A percentile compares a stretch with the other conserved stretches of the same genome.
These are phyloP conservation scores for Chlorella sorokiniana DNA, from an alignment of 139 green algal species.

Conservation along the genomic window DNA sequence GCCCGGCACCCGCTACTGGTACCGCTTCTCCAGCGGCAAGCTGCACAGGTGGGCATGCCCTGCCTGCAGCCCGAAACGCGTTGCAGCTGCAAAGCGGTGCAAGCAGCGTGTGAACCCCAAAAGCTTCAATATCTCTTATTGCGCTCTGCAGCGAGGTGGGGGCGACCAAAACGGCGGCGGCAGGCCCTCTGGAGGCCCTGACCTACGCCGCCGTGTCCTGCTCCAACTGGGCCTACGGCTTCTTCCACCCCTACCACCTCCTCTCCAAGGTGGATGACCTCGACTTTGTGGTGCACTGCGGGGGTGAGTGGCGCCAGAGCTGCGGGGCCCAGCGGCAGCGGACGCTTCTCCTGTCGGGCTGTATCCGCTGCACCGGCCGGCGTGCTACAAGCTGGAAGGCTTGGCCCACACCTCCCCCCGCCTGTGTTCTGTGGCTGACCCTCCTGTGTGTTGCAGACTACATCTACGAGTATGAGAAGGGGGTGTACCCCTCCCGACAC, in stretches of 20 bases:
- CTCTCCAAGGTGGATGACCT: constrained; percentile 29
- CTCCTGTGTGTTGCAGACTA: too few species aligned
- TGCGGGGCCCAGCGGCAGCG: too few species aligned
- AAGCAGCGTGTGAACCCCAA: too few species aligned
- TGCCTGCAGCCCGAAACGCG: too few species aligned
- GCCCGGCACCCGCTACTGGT: constrained; percentile 6
- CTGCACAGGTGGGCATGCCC: background rate
- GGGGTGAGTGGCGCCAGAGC: background rate
- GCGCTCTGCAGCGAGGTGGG: constrained; percentile 12
- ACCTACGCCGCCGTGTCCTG: constrained; percentile 22
- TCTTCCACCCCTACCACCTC: constrained; percentile 38
- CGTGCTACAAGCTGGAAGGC: too few species aligned
- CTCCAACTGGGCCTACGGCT: constrained; percentile 33
- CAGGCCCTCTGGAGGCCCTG: constrained; percentile 7
- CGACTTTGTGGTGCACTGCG: constrained; percentile 39
- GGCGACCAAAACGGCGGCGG: constrained; percentile 18
- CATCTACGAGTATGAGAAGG: constrained; percentile 35
- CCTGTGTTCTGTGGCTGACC: too few species aligned
- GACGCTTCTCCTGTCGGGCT: too few species aligned
- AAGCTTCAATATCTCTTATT: background rate
- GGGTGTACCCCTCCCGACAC: background rate
- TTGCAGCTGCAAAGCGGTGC: too few species aligned
- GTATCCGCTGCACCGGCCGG: background rate
- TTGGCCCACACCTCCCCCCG: too few species aligned
- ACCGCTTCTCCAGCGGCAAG: constrained; percentile 38